A percentile compares a stretch with the other conserved stretches of the same genome.
Evolutionary conservation across 2,329 filamentous ascomycete species (phyloP).

Genomic region (Ampelomyces quisqualis): DNA sequence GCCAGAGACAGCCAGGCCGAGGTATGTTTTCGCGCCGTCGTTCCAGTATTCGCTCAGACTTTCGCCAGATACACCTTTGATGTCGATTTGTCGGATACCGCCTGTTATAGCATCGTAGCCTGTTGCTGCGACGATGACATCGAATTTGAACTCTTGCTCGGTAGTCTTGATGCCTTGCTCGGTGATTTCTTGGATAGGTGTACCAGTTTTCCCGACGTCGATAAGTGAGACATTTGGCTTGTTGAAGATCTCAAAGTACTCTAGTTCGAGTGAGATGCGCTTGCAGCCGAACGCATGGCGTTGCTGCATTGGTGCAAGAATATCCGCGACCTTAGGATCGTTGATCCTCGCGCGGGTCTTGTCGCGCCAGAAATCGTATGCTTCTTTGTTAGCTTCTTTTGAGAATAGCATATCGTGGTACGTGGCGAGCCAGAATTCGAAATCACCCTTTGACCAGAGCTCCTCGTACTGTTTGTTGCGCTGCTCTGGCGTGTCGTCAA

Average conservation of each 20-base stretch:
- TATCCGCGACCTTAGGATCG: constrained; percentile 40
- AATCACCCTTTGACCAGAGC: constrained; percentile 23
- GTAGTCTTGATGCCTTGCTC: constrained; percentile 51
- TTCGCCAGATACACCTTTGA: constrained; percentile 32
- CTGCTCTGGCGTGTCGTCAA: constrained; percentile 22
- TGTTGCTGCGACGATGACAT: constrained; percentile 53
- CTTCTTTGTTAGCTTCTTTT: constrained; percentile 42
- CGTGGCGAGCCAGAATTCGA: constrained; percentile 26
- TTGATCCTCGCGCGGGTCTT: constrained; percentile 42
- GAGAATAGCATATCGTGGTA: constrained; percentile 43
- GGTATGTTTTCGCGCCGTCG: constrained; percentile 32
- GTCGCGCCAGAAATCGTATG: constrained; percentile 49
- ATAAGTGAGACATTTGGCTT: constrained; percentile 53
- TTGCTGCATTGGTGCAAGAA: constrained; percentile 44
- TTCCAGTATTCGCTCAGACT: constrained; percentile 19
- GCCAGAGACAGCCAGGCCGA: constrained; percentile 42
- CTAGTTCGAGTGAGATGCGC: constrained; percentile 26
- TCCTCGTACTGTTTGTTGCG: constrained; percentile 18
- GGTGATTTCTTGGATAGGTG: constrained; percentile 51
- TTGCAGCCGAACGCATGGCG: constrained; percentile 26
- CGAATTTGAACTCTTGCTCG: constrained; percentile 52
- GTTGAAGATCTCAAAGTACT: constrained; percentile 45
- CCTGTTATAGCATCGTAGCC: constrained; percentile 48
- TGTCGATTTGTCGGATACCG: constrained; percentile 39
- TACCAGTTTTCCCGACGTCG: constrained; percentile 36